Base-by-base conservation (phyloP, 768 basidiomycete genomes). In the Russula abietina region DNA sequence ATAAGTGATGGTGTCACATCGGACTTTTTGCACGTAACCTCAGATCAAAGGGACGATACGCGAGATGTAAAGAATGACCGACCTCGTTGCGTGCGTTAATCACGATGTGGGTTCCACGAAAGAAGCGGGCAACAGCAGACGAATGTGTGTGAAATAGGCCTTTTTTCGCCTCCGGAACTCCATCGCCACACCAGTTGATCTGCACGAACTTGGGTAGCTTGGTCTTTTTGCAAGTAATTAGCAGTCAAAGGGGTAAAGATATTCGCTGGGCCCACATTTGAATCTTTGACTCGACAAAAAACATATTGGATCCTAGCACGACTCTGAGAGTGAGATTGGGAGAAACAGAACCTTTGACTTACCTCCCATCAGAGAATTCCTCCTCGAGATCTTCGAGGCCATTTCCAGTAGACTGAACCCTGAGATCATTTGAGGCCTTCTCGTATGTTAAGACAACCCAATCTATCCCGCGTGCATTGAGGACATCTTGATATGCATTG, bases 121-220 rank as follows among this genome's bases (percentile, higher is more conserved):
- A 79, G 73, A 88, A 95, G 60, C 78, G 83, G 46, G 86, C 81
- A 10, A 98, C 89, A 1, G 92, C 81, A 50, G 82, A 81, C 8
- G 93, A 84, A 73, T 98, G 95, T 9, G 85, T 87, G 70, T 92
- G 88, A 77, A 96, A 96, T 26, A 97, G 79, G 9, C 96, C 96
- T 73, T 98, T 98, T 75, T 91, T 88, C 22, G 80, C 79, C 72
- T 87, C 92, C 14, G 96, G 96, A 1, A 98, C 96, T 61, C 96
- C 96, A 70, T 96, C 95, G 49, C 96, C 96, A 68, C 93, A 93
- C 95, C 96, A 97, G 70, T 93, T 92, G 74, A 98, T 88, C 71
- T 96, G 91, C 17, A 98, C 93, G 65, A 95, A 92, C 76, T 97
- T 98, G 50, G 87, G 80, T 2, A 98, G 81, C 64, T 87, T 79